A percentile compares a stretch with the other conserved stretches of the same genome.
Evolutionary conservation across 2,329 filamentous ascomycete genomes (phyloP).

Genomic region (Talaromyces sp.): DNA sequence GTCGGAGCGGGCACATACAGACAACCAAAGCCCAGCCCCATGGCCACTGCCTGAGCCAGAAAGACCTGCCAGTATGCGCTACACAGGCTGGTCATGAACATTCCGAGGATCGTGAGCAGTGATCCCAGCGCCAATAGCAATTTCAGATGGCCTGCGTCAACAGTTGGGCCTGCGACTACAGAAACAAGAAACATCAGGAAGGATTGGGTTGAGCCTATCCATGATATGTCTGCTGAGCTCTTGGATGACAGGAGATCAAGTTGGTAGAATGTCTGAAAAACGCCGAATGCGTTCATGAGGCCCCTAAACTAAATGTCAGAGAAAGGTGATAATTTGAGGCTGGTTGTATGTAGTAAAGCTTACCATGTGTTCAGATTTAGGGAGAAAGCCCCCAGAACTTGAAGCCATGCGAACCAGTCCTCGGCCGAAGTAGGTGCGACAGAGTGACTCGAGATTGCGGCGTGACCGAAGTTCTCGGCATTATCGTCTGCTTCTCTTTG

Average conservation of each 20-base stretch:
- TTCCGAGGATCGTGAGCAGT: slow-evolving; percentile 39
- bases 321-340: not conserved
- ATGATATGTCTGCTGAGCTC: slow-evolving; percentile 40
- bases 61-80: slow-evolving; percentile 50
- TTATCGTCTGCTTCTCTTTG: not conserved
- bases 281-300: slow-evolving; percentile 36
- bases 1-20: slow-evolving; percentile 30
- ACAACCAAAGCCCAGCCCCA: slow-evolving; percentile 43
- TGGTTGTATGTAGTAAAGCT: not conserved
- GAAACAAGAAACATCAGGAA: slow-evolving; percentile 46
- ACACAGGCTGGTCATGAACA: slow-evolving; percentile 46
- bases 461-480: not conserved
- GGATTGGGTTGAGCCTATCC: slow-evolving; percentile 46
- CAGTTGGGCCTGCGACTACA: slow-evolving; percentile 39
- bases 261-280: slow-evolving; percentile 47
- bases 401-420: slow-evolving; percentile 7
- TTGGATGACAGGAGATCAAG: slow-evolving; percentile 27
- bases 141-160: slow-evolving; percentile 42
- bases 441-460: not conserved
- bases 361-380: slow-evolving; percentile 12
- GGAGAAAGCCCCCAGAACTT: slow-evolving; percentile 5
- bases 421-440: not conserved
- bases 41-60: slow-evolving; percentile 44
- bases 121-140: slow-evolving; percentile 27
- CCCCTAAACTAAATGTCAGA: slow-evolving; percentile 17